These are phyloP conservation scores for Huntiella moniliformis DNA, from an alignment of 2,329 filamentous ascomycete species.

Conservation along the genomic window DNA sequence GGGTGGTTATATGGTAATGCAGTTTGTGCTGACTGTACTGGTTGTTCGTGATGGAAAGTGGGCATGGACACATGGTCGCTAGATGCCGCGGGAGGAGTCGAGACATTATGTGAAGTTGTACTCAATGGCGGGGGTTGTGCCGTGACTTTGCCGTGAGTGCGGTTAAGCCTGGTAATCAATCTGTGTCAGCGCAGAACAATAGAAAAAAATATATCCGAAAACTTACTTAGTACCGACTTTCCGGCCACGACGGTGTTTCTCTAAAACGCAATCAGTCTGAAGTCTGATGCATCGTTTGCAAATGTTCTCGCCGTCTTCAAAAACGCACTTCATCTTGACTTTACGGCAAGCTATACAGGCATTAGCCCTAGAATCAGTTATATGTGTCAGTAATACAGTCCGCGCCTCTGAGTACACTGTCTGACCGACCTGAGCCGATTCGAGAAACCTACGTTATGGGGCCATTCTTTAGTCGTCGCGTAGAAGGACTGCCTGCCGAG, in stretches of 20 bases:
- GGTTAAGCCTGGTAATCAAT: constrained; percentile 4
- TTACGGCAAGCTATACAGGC: constrained; percentile 22
- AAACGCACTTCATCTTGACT: constrained; percentile 22
- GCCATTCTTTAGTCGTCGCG: constrained; percentile 10
- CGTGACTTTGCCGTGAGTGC: constrained; percentile 9
- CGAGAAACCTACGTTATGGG: constrained; percentile 10
- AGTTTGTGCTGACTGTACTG: not conserved
- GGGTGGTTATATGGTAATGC: too few relatives aligned
- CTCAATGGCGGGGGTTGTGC: constrained; percentile 3
- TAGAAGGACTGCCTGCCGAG: not conserved
- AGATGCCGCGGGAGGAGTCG: too few relatives aligned
- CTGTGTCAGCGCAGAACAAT: not conserved
- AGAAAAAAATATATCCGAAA: not conserved
- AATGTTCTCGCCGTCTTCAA: constrained; percentile 13
- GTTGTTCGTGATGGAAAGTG: not conserved
- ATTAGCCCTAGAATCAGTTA: constrained; percentile 10
- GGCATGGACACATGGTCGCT: too few relatives aligned
- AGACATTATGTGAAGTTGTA: too few relatives aligned
- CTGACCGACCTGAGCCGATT: not conserved
- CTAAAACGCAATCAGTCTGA: constrained; percentile 21
- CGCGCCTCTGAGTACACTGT: too few relatives aligned
- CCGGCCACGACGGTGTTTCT: constrained; percentile 22
- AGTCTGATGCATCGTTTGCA: constrained; percentile 22
- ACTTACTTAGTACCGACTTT: constrained; percentile 20
- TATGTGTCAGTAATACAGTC: too few relatives aligned